Percentiles rank a stretch among this genome's conserved stretches.
Evolutionary conservation across 306 rosid species (phyloP).

Genomic region (Dryas drummondii): DNA sequence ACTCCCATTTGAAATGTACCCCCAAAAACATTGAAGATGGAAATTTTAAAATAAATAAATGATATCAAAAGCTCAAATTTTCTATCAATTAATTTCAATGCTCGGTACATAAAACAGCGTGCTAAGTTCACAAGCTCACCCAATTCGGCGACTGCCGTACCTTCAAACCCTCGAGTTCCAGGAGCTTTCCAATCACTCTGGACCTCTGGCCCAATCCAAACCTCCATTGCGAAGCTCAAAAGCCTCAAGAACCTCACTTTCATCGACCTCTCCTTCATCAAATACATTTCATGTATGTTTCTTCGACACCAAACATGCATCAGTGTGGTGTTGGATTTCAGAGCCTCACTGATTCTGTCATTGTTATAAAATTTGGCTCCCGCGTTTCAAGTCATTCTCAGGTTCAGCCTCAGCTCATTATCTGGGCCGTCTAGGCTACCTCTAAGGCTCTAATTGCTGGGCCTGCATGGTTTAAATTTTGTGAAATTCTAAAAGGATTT

Average conservation of each 20-base stretch:
- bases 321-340: not conserved
- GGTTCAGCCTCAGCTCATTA: too few relatives aligned
- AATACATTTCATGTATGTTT: not conserved
- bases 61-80: not conserved
- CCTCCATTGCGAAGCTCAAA: conserved; percentile 57
- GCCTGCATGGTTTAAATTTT: too few relatives aligned
- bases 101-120: not conserved
- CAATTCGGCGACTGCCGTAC: too few relatives aligned
- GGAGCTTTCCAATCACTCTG: too few relatives aligned
- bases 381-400: too few relatives aligned
- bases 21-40: not conserved
- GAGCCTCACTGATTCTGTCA: too few relatives aligned
- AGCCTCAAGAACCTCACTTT: conserved; percentile 42
- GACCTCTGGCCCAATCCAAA: conserved; percentile 52
- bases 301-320: conserved; percentile 31
- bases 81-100: not conserved
- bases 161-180: too few relatives aligned
- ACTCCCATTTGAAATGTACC: not conserved
- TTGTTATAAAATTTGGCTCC: too few relatives aligned
- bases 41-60: not conserved
- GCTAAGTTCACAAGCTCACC: not conserved
- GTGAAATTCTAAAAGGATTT: too few relatives aligned
- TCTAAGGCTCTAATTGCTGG: too few relatives aligned
- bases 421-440: too few relatives aligned
- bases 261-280: conserved; percentile 52